phyloP scores from a whole-genome alignment of 2,329 filamentous ascomycete genomes.

The Colletotrichum sp. region DNA sequence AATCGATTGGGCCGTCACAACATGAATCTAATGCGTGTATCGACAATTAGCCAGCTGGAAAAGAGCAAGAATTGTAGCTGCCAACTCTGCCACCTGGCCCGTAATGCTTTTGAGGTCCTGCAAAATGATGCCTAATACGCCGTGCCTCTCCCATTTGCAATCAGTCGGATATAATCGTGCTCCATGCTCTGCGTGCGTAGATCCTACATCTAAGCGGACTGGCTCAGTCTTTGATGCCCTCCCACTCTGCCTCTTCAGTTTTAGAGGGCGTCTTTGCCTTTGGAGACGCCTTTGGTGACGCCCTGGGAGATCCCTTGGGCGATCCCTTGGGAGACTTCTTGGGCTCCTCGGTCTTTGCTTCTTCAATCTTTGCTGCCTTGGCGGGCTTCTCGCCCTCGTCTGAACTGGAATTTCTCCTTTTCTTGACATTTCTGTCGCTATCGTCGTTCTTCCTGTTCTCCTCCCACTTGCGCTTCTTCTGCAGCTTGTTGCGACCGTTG shows the following conservation, averaged over 20 bases:
- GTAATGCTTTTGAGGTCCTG: slow-evolving; percentile 3
- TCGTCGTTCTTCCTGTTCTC: neutral
- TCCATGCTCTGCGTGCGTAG: neutral
- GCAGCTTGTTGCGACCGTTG: slow-evolving; percentile 19
- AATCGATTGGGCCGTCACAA: neutral
- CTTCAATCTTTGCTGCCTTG: slow-evolving; percentile 1
- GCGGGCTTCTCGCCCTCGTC: slow-evolving; percentile 14
- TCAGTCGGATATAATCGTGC: neutral
- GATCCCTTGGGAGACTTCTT: neutral
- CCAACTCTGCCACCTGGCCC: neutral
- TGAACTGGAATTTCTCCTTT: slow-evolving; percentile 21
- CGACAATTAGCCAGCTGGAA: neutral
- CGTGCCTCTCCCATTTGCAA: neutral
- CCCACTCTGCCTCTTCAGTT: slow-evolving; percentile 23
- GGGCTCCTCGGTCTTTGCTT: neutral
- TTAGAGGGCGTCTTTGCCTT: slow-evolving; percentile 10
- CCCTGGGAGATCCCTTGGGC: neutral
- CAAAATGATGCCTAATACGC: slow-evolving; percentile 12
- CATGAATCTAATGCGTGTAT: neutral
- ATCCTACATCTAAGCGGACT: neutral
- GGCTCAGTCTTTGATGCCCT: slow-evolving; percentile 22
- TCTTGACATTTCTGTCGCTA: neutral
- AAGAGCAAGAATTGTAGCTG: neutral
- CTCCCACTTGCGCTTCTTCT: slow-evolving; percentile 18
- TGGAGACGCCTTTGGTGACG: slow-evolving; percentile 3